Percentiles rank a stretch among this genome's conserved stretches.
phyloP scores from a whole-genome alignment of 495 filamentous ascomycete species.

The Xylaria cubensis region DNA sequence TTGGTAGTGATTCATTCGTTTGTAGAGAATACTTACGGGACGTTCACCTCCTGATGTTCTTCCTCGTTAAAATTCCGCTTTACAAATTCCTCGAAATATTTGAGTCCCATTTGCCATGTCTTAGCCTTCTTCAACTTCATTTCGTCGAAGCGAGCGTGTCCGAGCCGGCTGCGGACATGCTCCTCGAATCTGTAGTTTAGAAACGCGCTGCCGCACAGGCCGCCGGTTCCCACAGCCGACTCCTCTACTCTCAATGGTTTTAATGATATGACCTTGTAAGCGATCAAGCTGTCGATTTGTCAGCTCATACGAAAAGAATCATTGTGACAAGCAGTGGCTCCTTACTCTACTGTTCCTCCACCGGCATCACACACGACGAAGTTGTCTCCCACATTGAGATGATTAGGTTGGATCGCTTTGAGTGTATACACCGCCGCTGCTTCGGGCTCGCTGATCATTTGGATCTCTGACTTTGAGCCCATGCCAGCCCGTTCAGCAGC shows the following conservation, averaged over 20 bases:
- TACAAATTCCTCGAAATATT: conserved; percentile 70
- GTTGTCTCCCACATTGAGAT: conserved; percentile 68
- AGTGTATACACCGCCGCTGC: conserved; percentile 78
- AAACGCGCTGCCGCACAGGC: conserved; percentile 72
- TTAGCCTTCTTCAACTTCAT: conserved; percentile 65
- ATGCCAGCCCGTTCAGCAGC: conserved; percentile 74
- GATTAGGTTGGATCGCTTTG: conserved; percentile 69
- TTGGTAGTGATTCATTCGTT: neutral
- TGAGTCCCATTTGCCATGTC: conserved; percentile 76
- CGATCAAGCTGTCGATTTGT: conserved; percentile 61
- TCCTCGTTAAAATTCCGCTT: conserved; percentile 79
- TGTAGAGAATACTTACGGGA: conserved; percentile 55
- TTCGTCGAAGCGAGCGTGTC: conserved; percentile 63
- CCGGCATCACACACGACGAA: conserved; percentile 80
- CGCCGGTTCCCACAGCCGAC: conserved; percentile 69
- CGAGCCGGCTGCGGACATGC: conserved; percentile 65
- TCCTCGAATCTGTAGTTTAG: conserved; percentile 74
- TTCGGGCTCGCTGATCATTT: conserved; percentile 77
- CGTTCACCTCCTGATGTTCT: conserved; percentile 70
- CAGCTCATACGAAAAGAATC: conserved; percentile 39
- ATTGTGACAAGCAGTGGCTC: conserved; percentile 36
- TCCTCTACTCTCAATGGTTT: conserved; percentile 67
- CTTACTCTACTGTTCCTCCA: conserved; percentile 73
- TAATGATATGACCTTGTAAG: conserved; percentile 67
- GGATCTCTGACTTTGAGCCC: conserved; percentile 63